Conservation (phyloP, 2,329 filamentous ascomycete species). For the Scedosporium dehoogii region DNA sequence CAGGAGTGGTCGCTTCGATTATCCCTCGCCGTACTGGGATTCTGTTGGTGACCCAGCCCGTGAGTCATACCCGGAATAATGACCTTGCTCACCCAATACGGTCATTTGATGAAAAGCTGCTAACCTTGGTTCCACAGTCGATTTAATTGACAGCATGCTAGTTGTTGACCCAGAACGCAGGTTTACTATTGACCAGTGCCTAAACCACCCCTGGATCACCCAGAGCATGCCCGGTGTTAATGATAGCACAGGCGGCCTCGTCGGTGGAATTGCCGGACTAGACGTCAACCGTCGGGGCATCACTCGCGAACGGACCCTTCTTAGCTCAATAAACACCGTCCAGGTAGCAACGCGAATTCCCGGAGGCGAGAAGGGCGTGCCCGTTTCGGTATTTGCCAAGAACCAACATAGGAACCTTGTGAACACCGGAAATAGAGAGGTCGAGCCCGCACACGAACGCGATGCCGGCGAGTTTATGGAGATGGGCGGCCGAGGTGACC, state of each 20-base stretch:
- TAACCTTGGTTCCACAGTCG: constrained; percentile 38
- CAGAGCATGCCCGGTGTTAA: constrained; percentile 49
- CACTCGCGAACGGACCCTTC: constrained; percentile 71
- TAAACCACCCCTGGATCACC: constrained; percentile 84
- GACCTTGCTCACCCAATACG: neutral
- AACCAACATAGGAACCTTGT: constrained; percentile 38
- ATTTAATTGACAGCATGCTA: constrained; percentile 92
- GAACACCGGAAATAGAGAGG: constrained; percentile 41
- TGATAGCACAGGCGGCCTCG: constrained; percentile 87
- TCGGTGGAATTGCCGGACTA: constrained; percentile 71
- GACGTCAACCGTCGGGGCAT: constrained; percentile 78
- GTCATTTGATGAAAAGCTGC: neutral
- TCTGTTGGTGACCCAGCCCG: constrained; percentile 71
- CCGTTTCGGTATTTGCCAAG: constrained; percentile 67
- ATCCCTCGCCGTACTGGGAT: constrained; percentile 95
- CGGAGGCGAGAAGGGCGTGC: constrained; percentile 42
- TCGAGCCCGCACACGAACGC: constrained; percentile 56
- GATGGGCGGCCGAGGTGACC: constrained; percentile 79
- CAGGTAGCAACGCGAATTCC: constrained; percentile 42
- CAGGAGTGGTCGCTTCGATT: constrained; percentile 80
- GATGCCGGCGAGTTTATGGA: constrained; percentile 69
- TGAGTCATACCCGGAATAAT: constrained; percentile 24
- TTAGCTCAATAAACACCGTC: constrained; percentile 73
- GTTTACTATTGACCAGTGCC: constrained; percentile 81
- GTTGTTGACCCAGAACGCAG: constrained; percentile 76